Conservation (phyloP, 2,329 filamentous ascomycete genomes). For the Fusarium sp. region DNA sequence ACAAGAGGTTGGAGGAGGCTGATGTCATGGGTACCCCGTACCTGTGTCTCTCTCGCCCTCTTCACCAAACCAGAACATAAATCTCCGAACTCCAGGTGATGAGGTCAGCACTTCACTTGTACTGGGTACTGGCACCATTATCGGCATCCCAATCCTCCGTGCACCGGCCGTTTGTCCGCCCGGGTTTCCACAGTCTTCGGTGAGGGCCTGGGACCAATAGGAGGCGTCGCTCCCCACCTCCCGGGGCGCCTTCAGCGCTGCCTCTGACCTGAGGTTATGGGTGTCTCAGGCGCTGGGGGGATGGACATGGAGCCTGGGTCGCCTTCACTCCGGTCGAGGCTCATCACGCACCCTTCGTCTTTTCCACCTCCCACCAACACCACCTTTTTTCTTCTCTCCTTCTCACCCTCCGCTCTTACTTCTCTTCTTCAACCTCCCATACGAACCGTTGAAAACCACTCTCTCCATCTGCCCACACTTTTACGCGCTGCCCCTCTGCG, state of each 20-base stretch:
- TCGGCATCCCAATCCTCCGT: conserved; percentile 2
- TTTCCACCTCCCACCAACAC: conserved; percentile 29
- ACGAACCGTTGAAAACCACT: neutral
- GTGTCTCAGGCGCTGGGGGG: neutral
- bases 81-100: neutral
- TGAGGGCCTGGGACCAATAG: conserved; percentile 39
- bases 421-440: neutral
- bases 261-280: neutral
- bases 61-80: neutral
- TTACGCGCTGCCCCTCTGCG: neutral
- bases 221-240: conserved; percentile 39
- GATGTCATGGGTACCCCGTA: conserved; percentile 25
- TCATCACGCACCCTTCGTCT: conserved; percentile 35
- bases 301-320: conserved; percentile 6
- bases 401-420: neutral
- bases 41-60: neutral
- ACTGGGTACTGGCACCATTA: conserved; percentile 1
- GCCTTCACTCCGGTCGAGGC: conserved; percentile 29
- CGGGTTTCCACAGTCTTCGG: conserved; percentile 18
- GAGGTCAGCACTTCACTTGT: conserved; percentile 9
- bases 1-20: neutral
- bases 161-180: neutral
- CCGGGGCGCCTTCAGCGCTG: conserved; percentile 9
- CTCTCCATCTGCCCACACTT: neutral
- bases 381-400: conserved; percentile 10